Conservation (phyloP, 2,329 filamentous ascomycete genomes). For the Immersiporthe knoxdaviesiana region DNA sequence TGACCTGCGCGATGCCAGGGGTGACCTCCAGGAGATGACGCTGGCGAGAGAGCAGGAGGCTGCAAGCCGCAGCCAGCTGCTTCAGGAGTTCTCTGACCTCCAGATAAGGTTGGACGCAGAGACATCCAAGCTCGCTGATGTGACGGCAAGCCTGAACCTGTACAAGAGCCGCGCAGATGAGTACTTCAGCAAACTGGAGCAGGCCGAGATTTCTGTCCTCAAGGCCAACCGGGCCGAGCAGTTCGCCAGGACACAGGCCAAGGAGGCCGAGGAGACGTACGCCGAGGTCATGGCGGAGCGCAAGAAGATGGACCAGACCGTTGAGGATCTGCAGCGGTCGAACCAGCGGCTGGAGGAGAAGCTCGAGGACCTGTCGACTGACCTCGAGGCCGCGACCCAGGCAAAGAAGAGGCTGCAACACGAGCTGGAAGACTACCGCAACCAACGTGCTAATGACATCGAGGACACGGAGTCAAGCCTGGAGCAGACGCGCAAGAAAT, state of each 20-base stretch:
- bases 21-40: conserved; percentile 81
- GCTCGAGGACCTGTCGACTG: conserved; percentile 87
- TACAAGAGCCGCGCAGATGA: conserved; percentile 94
- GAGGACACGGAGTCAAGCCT: conserved; percentile 95
- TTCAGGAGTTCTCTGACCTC: conserved; percentile 90
- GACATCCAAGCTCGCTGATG: conserved; percentile 80
- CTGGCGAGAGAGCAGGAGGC: conserved; percentile 83
- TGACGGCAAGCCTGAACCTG: conserved; percentile 79
- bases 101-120: conserved; percentile 93
- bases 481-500: conserved; percentile 97
- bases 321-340: conserved; percentile 89
- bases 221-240: conserved; percentile 92
- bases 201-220: conserved; percentile 92
- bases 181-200: conserved; percentile 96
- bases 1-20: conserved; percentile 80
- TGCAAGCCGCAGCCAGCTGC: conserved; percentile 81
- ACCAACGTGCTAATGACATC: conserved; percentile 91
- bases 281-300: conserved; percentile 90
- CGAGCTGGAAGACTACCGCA: conserved; percentile 96
- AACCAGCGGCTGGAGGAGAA: conserved; percentile 89
- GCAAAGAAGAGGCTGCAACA: conserved; percentile 94
- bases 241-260: conserved; percentile 87
- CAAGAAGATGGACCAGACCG: conserved; percentile 81
- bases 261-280: conserved; percentile 88
- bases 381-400: conserved; percentile 82